A percentile compares a stretch with the other conserved stretches of the same genome.
Evolutionary conservation across 176 grass and related monocot genomes (phyloP).

Genomic region (Musa itinerans): DNA sequence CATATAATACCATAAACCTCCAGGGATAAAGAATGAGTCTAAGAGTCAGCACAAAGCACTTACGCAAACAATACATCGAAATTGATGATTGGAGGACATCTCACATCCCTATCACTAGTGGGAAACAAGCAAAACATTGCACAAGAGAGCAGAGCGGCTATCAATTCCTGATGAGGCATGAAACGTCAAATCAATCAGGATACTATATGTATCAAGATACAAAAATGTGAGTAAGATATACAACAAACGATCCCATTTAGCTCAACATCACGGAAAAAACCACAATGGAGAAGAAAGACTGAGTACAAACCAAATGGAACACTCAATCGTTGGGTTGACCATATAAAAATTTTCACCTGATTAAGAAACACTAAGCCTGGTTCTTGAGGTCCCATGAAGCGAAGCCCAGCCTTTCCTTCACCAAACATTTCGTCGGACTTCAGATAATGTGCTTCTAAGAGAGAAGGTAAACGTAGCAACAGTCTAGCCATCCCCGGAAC

Average conservation of each 20-base stretch:
- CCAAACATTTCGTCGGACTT: constrained; percentile 20
- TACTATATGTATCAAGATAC: not conserved
- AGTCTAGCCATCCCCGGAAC: constrained; percentile 55
- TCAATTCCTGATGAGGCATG: constrained; percentile 46
- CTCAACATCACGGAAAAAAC: not conserved
- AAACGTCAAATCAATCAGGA: not conserved
- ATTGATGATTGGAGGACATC: constrained; percentile 56
- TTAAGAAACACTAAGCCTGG: constrained; percentile 42
- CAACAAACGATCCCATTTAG: not conserved
- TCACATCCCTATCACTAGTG: constrained; percentile 37
- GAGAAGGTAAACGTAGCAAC: constrained; percentile 53
- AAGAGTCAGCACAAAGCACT: not conserved
- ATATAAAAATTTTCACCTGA: constrained; percentile 29
- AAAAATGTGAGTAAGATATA: not conserved
- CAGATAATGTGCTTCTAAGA: constrained; percentile 68
- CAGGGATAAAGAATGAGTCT: not conserved
- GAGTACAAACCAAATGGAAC: not conserved
- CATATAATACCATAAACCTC: not conserved
- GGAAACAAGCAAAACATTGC: constrained; percentile 86
- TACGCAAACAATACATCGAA: constrained; percentile 76
- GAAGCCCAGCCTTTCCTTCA: constrained; percentile 36
- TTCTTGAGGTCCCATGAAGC: constrained; percentile 46
- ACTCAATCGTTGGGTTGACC: not conserved
- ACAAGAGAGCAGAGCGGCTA: constrained; percentile 67
- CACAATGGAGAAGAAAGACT: not conserved